Conservation (phyloP, 2,329 filamentous ascomycete genomes). For the Ophiostoma populinum region DNA sequence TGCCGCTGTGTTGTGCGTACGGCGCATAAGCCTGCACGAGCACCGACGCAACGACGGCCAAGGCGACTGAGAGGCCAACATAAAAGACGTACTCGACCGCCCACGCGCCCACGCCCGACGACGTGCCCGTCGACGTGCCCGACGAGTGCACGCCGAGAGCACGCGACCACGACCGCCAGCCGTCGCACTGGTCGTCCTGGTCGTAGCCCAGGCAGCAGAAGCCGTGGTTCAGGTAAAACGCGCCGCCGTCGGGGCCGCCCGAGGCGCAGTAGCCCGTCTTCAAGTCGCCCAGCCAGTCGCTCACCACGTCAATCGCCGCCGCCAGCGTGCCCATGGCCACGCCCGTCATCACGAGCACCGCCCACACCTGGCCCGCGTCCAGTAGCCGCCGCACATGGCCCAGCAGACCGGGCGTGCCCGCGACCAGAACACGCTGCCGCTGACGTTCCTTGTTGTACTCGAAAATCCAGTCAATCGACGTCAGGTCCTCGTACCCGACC, state of each 20-base stretch:
- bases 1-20: conserved; percentile 87
- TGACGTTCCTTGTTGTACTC: conserved; percentile 95
- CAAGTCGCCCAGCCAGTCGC: conserved; percentile 83
- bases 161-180: conserved; percentile 74
- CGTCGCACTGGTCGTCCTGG: conserved; percentile 61
- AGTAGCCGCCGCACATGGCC: conserved; percentile 57
- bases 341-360: conserved; percentile 72
- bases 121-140: conserved; percentile 20
- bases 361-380: conserved; percentile 83
- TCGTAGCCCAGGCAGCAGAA: conserved; percentile 94
- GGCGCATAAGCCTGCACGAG: conserved; percentile 71
- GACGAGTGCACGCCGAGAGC: conserved; percentile 41
- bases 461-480: conserved; percentile 98
- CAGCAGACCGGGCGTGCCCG: conserved; percentile 50
- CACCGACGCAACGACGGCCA: conserved; percentile 60
- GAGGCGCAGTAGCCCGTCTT: conserved; percentile 79
- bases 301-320: conserved; percentile 75
- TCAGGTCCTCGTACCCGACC: conserved; percentile 90
- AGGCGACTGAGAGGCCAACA: conserved; percentile 62
- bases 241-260: conserved; percentile 57
- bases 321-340: conserved; percentile 70
- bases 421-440: conserved; percentile 59
- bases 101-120: conserved; percentile 48
- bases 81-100: conserved; percentile 80
- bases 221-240: conserved; percentile 75